A percentile compares a stretch with the other conserved stretches of the same genome.
These are phyloP conservation scores for Mucor piriformis DNA, from an alignment of 371 early-diverging fungal species.

Conservation along the genomic window DNA sequence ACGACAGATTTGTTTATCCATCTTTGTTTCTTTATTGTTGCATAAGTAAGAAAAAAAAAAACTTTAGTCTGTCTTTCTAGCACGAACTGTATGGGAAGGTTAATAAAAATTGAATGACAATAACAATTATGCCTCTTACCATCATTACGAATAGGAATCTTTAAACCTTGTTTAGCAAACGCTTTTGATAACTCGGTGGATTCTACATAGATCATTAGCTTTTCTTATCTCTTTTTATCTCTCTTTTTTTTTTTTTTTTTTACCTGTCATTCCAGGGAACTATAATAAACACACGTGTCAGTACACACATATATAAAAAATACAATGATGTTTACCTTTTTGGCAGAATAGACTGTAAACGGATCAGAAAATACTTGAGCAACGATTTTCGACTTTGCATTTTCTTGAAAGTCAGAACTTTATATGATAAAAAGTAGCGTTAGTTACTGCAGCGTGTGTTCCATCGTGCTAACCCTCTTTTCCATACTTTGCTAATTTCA, in stretches of 20 bases:
- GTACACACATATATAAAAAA: background rate
- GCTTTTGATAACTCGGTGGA: conserved; percentile 86
- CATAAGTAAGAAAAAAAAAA: background rate
- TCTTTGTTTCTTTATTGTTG: conserved; percentile 3
- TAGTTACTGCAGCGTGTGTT: no score
- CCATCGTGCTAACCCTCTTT: no score
- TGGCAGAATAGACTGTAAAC: conserved; percentile 65
- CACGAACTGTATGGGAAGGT: conserved; percentile 19
- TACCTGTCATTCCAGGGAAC: conserved; percentile 69
- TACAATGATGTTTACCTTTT: conserved; percentile 37
- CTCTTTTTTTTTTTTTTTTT: background rate
- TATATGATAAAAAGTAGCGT: no score
- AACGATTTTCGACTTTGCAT: conserved; percentile 60
- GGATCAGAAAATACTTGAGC: conserved; percentile 61
- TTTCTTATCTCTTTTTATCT: background rate
- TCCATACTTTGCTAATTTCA: conserved; percentile 55
- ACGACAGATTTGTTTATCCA: background rate
- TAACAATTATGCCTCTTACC: conserved; percentile 30
- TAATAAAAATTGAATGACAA: background rate
- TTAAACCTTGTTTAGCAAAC: conserved; percentile 92
- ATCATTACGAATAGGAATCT: conserved; percentile 91
- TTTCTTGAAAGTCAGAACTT: conserved; percentile 55
- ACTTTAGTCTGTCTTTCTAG: conserved; percentile 29
- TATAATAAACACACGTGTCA: conserved; percentile 8
- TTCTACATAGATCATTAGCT: conserved; percentile 56